Base-by-base conservation (phyloP, 2,329 filamentous ascomycete genomes). In the Nigrograna mackinnonii region DNA sequence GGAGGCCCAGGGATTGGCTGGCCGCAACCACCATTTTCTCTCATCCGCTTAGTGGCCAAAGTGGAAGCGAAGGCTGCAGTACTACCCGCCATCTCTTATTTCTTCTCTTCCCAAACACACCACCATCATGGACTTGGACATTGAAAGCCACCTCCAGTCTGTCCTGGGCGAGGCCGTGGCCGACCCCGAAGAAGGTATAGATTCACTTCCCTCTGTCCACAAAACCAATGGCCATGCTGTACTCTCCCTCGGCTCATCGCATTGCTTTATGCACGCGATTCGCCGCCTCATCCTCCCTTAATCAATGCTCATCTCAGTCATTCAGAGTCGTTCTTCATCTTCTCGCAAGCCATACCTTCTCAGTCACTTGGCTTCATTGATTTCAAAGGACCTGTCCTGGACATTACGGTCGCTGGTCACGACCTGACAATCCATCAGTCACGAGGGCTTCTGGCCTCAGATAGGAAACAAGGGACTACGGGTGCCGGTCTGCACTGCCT, bases 271-370 rank as follows among this genome's bases (percentile, higher is more conserved):
- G 13, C 20, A 40, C 37, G 46, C 51, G 43, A 58, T 58, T 60
- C 52, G 55, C 49, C 22, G 22, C 16, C 22, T 17, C 33, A 16
- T n/a, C 31, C 4, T 7, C n/a, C 18, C 22, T 16, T 20, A 24
- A 26, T 18, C n/a, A 19, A 18, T 20, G 30, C 37, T 35, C 19
- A 34, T 17, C 7, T 26, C 32, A 22, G 6, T 17, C 28, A n/a
- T 22, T 41, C 64, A 96, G 92, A 97, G 73, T 89, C 89, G 4
- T 96, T 95, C 62, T 72, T 91, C 26, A 78, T 96, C 41, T 96
- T 95, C 74, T 86, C 89, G 32, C 84, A 87, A 62, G 72, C 82
- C 14, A 81, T 89, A 19, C 84, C 87, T 0, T 87, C 86, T 11
- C 83, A 54, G 45, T 59, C 55, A 13, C 54, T 97, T 7, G 94